phyloP scores from a whole-genome alignment of 1,139 yeast species.

The Entelexis paramagnoliae region DNA sequence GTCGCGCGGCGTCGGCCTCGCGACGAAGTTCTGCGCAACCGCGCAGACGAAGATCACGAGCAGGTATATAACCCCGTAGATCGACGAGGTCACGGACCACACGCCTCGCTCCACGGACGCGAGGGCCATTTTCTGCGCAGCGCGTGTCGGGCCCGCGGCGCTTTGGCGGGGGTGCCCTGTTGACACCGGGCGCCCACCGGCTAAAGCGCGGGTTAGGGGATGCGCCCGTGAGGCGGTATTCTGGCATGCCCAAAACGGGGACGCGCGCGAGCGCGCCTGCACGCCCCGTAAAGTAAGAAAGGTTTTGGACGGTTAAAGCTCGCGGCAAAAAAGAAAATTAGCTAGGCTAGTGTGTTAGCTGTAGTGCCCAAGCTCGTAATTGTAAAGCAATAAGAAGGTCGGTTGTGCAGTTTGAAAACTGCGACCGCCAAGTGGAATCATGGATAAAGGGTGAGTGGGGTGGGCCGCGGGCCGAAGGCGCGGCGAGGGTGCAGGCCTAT shows the following conservation, averaged over 20 bases:
- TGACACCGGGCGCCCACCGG: background rate
- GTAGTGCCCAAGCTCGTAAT: no score
- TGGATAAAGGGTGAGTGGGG: no score
- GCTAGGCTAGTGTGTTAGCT: no score
- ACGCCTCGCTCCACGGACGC: background rate
- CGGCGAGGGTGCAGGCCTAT: no score
- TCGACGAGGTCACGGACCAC: slow-evolving; percentile 21
- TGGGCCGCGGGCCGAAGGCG: no score
- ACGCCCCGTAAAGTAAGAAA: background rate
- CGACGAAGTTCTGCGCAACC: slow-evolving; percentile 9
- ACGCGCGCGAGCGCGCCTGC: background rate
- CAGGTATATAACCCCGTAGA: slow-evolving; percentile 23
- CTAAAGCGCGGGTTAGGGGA: background rate
- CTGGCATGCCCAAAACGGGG: background rate
- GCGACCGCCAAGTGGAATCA: no score
- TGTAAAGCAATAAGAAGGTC: no score
- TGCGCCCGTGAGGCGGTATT: background rate
- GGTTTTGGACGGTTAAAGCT: no score
- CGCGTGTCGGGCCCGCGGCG: no score
- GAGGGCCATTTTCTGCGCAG: background rate
- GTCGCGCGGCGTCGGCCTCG: slow-evolving; percentile 11
- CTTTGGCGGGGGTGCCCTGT: no score
- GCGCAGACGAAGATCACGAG: slow-evolving; percentile 18
- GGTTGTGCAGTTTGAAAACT: no score
- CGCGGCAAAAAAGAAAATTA: no score